These are phyloP conservation scores for Leccinum broughii DNA, from an alignment of 768 basidiomycete genomes.

Conservation along the genomic window DNA sequence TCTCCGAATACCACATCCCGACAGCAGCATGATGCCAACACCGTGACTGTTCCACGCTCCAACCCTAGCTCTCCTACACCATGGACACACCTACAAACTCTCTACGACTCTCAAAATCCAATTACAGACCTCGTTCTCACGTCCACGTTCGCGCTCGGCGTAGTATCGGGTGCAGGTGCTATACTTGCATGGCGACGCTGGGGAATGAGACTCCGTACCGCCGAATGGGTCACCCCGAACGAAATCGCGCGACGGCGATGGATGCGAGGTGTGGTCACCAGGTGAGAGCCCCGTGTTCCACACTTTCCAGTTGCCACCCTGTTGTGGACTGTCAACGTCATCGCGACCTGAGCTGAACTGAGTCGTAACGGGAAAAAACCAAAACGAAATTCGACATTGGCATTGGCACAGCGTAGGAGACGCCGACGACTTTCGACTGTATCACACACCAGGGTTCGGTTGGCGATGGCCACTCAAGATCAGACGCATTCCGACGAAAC, in stretches of 20 bases:
- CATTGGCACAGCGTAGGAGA: constrained; percentile 66
- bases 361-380: background rate
- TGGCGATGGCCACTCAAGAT: constrained; percentile 76
- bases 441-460: constrained; percentile 79
- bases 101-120: background rate
- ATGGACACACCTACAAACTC: constrained; percentile 2
- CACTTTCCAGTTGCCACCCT: background rate
- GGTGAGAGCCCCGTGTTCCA: constrained; percentile 43
- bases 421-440: constrained; percentile 82
- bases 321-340: background rate
- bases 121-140: background rate
- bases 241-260: constrained; percentile 58
- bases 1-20: background rate
- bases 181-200: constrained; percentile 47
- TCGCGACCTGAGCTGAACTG: background rate
- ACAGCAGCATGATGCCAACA: background rate
- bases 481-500: constrained; percentile 55
- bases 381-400: background rate
- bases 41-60: background rate
- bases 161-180: constrained; percentile 10
- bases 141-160: constrained; percentile 19
- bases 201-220: constrained; percentile 59
- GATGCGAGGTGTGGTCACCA: constrained; percentile 81
- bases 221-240: constrained; percentile 70
- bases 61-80: background rate